Evolutionary conservation across 257 asterid genomes (phyloP).

Genomic region (Nicotiana obtusifolia): DNA sequence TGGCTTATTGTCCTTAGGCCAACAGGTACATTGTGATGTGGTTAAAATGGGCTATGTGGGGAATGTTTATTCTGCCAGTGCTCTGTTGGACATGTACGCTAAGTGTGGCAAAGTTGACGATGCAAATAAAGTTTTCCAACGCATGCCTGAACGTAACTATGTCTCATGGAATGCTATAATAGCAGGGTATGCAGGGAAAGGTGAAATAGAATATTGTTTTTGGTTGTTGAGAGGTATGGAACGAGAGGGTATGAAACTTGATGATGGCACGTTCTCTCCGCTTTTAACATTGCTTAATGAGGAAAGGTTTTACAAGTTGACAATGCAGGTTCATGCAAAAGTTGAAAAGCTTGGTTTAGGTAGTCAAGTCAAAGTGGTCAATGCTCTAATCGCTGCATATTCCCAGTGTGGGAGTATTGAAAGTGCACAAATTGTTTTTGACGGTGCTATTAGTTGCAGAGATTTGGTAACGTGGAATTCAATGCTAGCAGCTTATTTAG

Average conservation of each 20-base stretch:
- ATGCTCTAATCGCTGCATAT: slow-evolving; percentile 66
- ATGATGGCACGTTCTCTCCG: slow-evolving; percentile 83
- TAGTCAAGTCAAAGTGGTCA: slow-evolving; percentile 53
- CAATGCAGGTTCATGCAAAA: slow-evolving; percentile 70
- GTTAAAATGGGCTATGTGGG: slow-evolving; percentile 55
- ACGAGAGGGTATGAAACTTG: slow-evolving; percentile 39
- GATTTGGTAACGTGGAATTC: slow-evolving; percentile 87
- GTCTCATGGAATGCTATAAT: slow-evolving; percentile 89
- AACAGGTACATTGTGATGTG: slow-evolving; percentile 60
- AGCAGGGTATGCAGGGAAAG: slow-evolving; percentile 60
- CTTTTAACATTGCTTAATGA: slow-evolving; percentile 56
- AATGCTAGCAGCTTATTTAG: slow-evolving; percentile 65
- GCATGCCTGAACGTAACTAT: slow-evolving; percentile 55
- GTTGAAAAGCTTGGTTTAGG: slow-evolving; percentile 52
- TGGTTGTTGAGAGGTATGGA: slow-evolving; percentile 53
- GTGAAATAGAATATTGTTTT: slow-evolving; percentile 36
- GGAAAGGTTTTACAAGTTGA: slow-evolving; percentile 25
- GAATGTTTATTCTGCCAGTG: slow-evolving; percentile 71
- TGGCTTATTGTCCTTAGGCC: slow-evolving; percentile 39
- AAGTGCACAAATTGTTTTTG: slow-evolving; percentile 51
- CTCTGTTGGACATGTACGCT: slow-evolving; percentile 74
- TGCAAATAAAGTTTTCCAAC: slow-evolving; percentile 45
- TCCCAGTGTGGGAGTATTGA: slow-evolving; percentile 52
- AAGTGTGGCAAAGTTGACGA: slow-evolving; percentile 54
- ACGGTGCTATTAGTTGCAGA: slow-evolving; percentile 36